These are phyloP conservation scores for Rhodomyrtus tomentosa DNA, from an alignment of 345 rosid species.

Conservation along the genomic window DNA sequence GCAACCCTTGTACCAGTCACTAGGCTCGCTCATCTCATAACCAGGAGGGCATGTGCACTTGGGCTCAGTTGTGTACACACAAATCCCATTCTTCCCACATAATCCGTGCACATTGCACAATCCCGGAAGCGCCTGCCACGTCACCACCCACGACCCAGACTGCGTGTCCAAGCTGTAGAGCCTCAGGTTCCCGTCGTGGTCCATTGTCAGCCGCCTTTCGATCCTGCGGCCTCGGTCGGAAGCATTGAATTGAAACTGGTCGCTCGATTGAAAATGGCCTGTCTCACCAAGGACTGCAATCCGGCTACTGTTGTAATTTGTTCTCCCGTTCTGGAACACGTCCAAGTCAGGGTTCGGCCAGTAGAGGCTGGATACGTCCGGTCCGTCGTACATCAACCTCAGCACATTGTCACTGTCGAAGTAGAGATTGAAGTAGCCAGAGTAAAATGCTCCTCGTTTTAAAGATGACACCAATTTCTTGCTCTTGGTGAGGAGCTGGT, in stretches of 20 bases:
- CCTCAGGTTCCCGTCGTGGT: constrained; percentile 33
- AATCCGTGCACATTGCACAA: constrained; percentile 25
- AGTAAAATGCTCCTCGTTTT: constrained; percentile 6
- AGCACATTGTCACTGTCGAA: constrained; percentile 31
- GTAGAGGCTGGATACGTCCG: constrained; percentile 27
- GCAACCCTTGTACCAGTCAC: constrained; percentile 37
- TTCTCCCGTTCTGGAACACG: constrained; percentile 6
- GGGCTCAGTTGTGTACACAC: constrained; percentile 16
- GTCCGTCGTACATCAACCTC: constrained; percentile 27
- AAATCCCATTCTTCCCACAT: constrained; percentile 35
- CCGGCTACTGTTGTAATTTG: constrained; percentile 23
- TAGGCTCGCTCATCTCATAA: constrained; percentile 10
- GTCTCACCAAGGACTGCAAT: constrained; percentile 17
- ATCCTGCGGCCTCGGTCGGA: constrained; percentile 18
- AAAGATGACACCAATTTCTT: constrained; percentile 11
- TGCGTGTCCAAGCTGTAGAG: constrained; percentile 17
- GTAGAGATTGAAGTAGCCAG: constrained; percentile 13
- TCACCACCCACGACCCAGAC: constrained; percentile 17
- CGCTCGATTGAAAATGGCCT: constrained; percentile 25
- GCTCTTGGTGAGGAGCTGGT: constrained; percentile 17
- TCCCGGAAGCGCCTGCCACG: constrained; percentile 19
- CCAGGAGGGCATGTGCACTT: constrained; percentile 40
- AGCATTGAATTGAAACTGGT: constrained; percentile 16
- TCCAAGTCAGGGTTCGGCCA: constrained; percentile 15
- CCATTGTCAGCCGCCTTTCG: constrained; percentile 26